Conservation (phyloP, 2,329 filamentous ascomycete species). For the Neofusicoccum ribis region DNA sequence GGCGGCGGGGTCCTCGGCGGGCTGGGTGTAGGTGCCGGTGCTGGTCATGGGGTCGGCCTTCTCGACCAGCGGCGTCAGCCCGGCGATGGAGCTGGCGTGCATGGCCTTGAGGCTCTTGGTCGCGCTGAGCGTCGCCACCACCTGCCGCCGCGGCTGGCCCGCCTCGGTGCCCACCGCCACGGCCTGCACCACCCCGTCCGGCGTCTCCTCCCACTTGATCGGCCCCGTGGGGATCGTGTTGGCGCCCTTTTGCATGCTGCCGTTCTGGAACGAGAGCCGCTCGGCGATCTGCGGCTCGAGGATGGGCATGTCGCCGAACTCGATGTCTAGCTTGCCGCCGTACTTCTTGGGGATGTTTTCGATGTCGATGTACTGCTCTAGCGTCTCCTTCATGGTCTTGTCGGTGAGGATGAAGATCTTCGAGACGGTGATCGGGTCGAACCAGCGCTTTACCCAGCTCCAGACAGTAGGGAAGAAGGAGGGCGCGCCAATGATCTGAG, state of each 20-base stretch:
- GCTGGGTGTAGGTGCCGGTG: conserved; percentile 40
- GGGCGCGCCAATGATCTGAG: conserved; percentile 80
- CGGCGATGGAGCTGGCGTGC: conserved; percentile 28
- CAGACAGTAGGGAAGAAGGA: conserved; percentile 89
- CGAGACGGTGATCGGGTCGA: conserved; percentile 77
- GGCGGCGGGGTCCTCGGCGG: conserved; percentile 25
- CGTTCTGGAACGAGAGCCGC: conserved; percentile 43
- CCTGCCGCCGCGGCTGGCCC: conserved; percentile 39
- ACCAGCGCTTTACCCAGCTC: conserved; percentile 96
- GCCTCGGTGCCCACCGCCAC: conserved; percentile 47
- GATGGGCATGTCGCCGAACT: conserved; percentile 72
- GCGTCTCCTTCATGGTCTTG: conserved; percentile 71
- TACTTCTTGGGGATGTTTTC: conserved; percentile 86
- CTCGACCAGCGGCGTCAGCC: conserved; percentile 23
- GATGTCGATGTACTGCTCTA: conserved; percentile 78
- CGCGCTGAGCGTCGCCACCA: conserved; percentile 41
- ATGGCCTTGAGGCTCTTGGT: conserved; percentile 30
- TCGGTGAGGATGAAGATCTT: conserved; percentile 90
- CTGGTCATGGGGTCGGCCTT: conserved; percentile 26
- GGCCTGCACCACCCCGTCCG: conserved; percentile 45
- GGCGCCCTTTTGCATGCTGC: conserved; percentile 32
- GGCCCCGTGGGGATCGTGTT: conserved; percentile 50
- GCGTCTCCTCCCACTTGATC: conserved; percentile 47
- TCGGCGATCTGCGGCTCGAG: conserved; percentile 60
- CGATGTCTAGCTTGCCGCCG: conserved; percentile 81